These are phyloP conservation scores for Trichoderma atroviride DNA, from an alignment of 2,329 filamentous ascomycete genomes.

Conservation along the genomic window DNA sequence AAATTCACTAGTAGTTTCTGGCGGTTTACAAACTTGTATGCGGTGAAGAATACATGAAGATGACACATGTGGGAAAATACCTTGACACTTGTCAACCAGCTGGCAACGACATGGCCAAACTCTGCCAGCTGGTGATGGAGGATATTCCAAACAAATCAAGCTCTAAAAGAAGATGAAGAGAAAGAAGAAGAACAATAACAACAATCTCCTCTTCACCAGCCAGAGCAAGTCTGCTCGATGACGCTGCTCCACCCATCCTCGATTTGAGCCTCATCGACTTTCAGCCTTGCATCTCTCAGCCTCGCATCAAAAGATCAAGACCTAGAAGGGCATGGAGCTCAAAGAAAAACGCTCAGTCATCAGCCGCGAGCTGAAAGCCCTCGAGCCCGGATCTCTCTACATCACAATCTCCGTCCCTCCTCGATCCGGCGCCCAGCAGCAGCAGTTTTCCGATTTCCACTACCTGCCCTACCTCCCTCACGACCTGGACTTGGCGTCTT, in stretches of 20 bases:
- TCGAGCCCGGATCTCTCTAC: slow-evolving; percentile 34
- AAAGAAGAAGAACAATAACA: not conserved
- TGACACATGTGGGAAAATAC: not conserved
- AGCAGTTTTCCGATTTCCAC: not conserved
- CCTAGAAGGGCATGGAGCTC: not conserved
- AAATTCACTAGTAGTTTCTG: not conserved
- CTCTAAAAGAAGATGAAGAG: not conserved
- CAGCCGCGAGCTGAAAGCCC: slow-evolving; percentile 29
- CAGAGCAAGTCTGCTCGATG: not conserved
- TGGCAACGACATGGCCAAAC: not conserved
- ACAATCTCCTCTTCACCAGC: not conserved
- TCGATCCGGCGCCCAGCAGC: slow-evolving; percentile 2
- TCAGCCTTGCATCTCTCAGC: not conserved
- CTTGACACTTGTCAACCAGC: slow-evolving; percentile 1
- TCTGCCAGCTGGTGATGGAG: not conserved
- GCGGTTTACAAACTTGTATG: not conserved
- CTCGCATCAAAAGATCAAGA: not conserved
- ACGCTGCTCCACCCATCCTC: not conserved
- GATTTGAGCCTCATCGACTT: not conserved
- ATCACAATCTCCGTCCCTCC: slow-evolving; percentile 34
- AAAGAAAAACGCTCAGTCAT: slow-evolving; percentile 25
- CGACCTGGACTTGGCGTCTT: slow-evolving; percentile 28
- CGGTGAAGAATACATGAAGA: not conserved
- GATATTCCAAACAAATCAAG: not conserved
- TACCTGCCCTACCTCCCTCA: slow-evolving; percentile 13